Evolutionary conservation across 768 basidiomycete species (phyloP).

Genomic region (Phylloporus scabripes): DNA sequence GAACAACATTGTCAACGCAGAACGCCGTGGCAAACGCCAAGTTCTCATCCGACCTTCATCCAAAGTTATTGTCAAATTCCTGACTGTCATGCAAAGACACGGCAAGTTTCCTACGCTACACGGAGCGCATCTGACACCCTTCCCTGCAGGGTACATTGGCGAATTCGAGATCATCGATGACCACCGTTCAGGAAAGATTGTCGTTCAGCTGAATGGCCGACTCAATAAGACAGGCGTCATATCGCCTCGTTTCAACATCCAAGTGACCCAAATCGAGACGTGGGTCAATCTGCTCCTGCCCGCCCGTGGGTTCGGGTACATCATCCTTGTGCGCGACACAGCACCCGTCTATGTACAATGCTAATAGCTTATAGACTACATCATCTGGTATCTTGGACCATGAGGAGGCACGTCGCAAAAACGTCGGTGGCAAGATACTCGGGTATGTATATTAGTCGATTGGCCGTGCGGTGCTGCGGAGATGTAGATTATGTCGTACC

Average conservation of each 20-base stretch:
- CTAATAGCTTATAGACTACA: conserved; percentile 60
- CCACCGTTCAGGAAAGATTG: conserved; percentile 97
- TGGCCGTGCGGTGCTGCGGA: conserved; percentile 2
- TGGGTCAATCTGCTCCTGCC: conserved; percentile 98
- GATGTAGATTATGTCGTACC: conserved; percentile 22
- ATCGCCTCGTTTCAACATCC: conserved; percentile 98
- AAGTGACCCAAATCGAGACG: conserved; percentile 84
- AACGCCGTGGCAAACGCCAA: conserved; percentile 99
- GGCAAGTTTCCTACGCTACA: conserved; percentile 46
- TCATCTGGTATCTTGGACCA: conserved; percentile 98
- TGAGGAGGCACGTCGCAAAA: conserved; percentile 97
- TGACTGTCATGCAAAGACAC: conserved; percentile 98
- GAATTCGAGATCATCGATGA: conserved; percentile 99
- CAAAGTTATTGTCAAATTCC: conserved; percentile 97
- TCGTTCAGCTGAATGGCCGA: conserved; percentile 96
- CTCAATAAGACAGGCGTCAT: conserved; percentile 99
- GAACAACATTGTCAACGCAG: conserved; percentile 99
- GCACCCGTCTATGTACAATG: not conserved
- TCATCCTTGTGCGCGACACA: conserved; percentile 71
- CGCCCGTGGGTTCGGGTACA: conserved; percentile 91
- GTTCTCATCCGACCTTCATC: conserved; percentile 96
- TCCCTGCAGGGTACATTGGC: conserved; percentile 80
- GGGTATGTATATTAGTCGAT: conserved; percentile 80
- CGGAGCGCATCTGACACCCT: not conserved
- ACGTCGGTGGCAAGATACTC: conserved; percentile 92